These are phyloP conservation scores for Debaryomycetaceae sp. DNA, from an alignment of 1,139 yeast species.

Conservation along the genomic window DNA sequence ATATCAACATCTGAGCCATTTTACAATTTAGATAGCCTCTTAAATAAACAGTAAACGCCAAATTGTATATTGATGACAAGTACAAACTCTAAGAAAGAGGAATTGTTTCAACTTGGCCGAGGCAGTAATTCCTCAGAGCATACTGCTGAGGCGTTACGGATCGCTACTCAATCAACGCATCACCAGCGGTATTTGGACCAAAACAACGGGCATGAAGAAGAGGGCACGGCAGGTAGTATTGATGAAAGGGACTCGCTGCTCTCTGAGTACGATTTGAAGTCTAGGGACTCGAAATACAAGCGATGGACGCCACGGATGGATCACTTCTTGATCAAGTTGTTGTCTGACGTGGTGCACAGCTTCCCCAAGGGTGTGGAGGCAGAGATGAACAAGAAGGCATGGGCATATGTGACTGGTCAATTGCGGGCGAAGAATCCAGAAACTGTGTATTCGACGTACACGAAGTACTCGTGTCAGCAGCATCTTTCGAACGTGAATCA, in stretches of 20 bases:
- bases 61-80: not conserved
- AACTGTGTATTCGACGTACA: slow-evolving; percentile 41
- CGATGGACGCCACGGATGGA: slow-evolving; percentile 45
- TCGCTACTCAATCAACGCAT: slow-evolving; percentile 9
- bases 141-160: slow-evolving; percentile 9
- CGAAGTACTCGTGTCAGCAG: slow-evolving; percentile 41
- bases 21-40: slow-evolving; percentile 9
- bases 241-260: slow-evolving; percentile 3
- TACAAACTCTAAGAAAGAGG: not conserved
- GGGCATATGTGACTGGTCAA: slow-evolving; percentile 40
- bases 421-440: slow-evolving; percentile 37
- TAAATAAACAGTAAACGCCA: slow-evolving; percentile 4
- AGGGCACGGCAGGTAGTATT: slow-evolving; percentile 5
- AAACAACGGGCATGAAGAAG: slow-evolving; percentile 10
- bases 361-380: slow-evolving; percentile 30
- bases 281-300: slow-evolving; percentile 37
- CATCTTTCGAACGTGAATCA: slow-evolving; percentile 38
- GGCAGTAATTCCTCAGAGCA: slow-evolving; percentile 3
- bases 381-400: slow-evolving; percentile 34
- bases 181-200: slow-evolving; percentile 14
- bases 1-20: slow-evolving; percentile 1
- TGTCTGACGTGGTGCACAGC: slow-evolving; percentile 38
- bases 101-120: not conserved
- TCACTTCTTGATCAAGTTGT: slow-evolving; percentile 29
- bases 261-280: slow-evolving; percentile 31